A percentile compares a stretch with the other conserved stretches of the same genome.
These are phyloP conservation scores for Syzygium jambos DNA, from an alignment of 345 rosid genomes.

Conservation along the genomic window DNA sequence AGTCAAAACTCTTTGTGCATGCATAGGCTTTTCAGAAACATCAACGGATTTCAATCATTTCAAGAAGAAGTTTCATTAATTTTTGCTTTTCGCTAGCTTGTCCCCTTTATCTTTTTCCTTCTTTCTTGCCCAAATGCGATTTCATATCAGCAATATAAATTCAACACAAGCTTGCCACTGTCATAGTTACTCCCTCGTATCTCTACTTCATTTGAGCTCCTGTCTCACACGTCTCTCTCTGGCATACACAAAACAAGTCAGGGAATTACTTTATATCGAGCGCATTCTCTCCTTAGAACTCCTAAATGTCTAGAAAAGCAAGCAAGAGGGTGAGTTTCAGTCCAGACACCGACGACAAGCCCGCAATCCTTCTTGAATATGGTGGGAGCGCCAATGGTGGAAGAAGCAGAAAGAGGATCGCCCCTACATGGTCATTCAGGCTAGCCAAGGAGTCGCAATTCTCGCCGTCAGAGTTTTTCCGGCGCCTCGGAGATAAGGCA, in stretches of 20 bases:
- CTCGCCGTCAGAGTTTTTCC: constrained; percentile 38
- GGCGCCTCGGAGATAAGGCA: constrained; percentile 47
- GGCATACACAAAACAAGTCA: neutral
- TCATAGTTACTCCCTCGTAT: neutral
- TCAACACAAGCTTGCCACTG: neutral
- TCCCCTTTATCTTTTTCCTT: neutral
- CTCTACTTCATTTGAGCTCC: neutral
- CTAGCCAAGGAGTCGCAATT: constrained; percentile 18
- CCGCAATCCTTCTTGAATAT: constrained; percentile 29
- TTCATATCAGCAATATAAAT: neutral
- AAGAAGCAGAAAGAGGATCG: constrained; percentile 25
- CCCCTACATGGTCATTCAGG: constrained; percentile 40
- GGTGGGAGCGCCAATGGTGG: constrained; percentile 14
- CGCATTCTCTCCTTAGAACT: neutral
- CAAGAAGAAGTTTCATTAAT: neutral
- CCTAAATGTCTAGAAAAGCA: constrained; percentile 44
- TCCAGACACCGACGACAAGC: constrained; percentile 41
- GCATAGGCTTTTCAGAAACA: neutral
- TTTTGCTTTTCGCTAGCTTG: neutral
- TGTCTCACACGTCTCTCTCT: neutral
- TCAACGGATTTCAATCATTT: neutral
- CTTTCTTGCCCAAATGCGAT: neutral
- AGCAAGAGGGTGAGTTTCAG: constrained; percentile 66
- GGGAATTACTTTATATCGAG: neutral
- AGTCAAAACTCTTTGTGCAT: neutral